phyloP scores from a whole-genome alignment of 106 monocot species.

The Amphibolis antarctica region DNA sequence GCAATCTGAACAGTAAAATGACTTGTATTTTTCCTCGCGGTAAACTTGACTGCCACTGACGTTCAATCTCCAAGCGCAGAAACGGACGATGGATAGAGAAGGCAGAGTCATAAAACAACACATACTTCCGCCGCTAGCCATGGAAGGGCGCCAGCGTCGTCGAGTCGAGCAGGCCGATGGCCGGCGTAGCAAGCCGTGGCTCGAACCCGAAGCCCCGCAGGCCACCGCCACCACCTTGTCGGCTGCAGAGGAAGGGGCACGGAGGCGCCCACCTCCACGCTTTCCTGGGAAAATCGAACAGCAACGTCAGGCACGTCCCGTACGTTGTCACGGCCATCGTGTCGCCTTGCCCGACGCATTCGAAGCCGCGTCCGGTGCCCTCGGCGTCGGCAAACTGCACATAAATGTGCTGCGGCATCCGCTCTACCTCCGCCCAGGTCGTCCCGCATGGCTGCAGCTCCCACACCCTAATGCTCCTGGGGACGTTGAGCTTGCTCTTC shows the following conservation, averaged over 20 bases:
- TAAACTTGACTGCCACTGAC: too few relatives aligned
- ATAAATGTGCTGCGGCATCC: conserved; percentile 53
- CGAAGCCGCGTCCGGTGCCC: conserved; percentile 65
- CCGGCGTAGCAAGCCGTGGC: conserved; percentile 74
- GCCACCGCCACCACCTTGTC: conserved; percentile 14
- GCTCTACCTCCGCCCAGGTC: conserved; percentile 51
- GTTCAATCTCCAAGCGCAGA: too few relatives aligned
- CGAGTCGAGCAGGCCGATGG: conserved; percentile 44
- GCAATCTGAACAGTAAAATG: too few relatives aligned
- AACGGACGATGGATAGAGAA: too few relatives aligned
- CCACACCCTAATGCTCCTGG: conserved; percentile 49
- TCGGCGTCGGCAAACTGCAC: conserved; percentile 44
- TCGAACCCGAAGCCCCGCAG: conserved; percentile 60
- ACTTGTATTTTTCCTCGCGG: too few relatives aligned
- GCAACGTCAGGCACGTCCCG: conserved; percentile 18
- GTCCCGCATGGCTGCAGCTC: conserved; percentile 26
- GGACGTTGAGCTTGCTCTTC: conserved; percentile 61
- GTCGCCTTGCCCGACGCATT: conserved; percentile 45
- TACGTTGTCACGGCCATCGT: conserved; percentile 33
- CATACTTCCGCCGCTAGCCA: conserved; percentile 4
- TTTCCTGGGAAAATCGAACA: conserved; percentile 39
- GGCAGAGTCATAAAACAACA: too few relatives aligned
- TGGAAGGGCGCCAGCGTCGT: conserved; percentile 15
- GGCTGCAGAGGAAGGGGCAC: conserved; percentile 31
- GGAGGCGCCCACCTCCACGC: conserved; percentile 74